A percentile compares a stretch with the other conserved stretches of the same genome.
These are phyloP conservation scores for Hypseocharis bilobata DNA, from an alignment of 441 rosid species.

Conservation along the genomic window DNA sequence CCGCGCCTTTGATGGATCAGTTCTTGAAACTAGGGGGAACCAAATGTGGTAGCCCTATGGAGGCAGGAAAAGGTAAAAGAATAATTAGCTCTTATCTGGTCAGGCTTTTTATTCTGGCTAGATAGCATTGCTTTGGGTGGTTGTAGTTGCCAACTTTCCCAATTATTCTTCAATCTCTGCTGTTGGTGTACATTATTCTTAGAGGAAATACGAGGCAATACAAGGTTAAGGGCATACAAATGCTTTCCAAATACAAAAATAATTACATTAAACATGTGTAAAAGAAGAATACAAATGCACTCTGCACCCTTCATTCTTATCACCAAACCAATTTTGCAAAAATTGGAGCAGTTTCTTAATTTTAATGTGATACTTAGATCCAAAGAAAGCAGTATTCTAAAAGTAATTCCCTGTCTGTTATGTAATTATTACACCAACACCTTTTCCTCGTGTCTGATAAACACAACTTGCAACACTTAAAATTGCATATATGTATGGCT, in stretches of 20 bases:
- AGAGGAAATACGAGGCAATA: background rate
- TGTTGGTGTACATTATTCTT: background rate
- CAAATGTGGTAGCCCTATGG: slow-evolving; percentile 39
- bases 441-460: background rate
- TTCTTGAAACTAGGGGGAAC: slow-evolving; percentile 54
- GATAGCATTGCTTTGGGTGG: background rate
- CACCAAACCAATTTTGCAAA: background rate
- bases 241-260: too few species aligned
- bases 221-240: too few species aligned
- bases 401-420: too few species aligned
- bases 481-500: background rate
- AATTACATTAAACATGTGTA: background rate
- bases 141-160: background rate
- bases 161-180: background rate
- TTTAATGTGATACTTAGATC: background rate
- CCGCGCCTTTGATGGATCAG: slow-evolving; percentile 34
- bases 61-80: slow-evolving; percentile 52
- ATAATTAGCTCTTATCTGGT: slow-evolving; percentile 2
- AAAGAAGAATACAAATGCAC: background rate
- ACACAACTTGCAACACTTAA: background rate
- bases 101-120: background rate
- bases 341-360: background rate
- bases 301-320: background rate
- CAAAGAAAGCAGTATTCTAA: too few species aligned
- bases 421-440: too few species aligned